Base-by-base conservation (phyloP, 2,329 filamentous ascomycete genomes). In the Calonectria fujianensis region DNA sequence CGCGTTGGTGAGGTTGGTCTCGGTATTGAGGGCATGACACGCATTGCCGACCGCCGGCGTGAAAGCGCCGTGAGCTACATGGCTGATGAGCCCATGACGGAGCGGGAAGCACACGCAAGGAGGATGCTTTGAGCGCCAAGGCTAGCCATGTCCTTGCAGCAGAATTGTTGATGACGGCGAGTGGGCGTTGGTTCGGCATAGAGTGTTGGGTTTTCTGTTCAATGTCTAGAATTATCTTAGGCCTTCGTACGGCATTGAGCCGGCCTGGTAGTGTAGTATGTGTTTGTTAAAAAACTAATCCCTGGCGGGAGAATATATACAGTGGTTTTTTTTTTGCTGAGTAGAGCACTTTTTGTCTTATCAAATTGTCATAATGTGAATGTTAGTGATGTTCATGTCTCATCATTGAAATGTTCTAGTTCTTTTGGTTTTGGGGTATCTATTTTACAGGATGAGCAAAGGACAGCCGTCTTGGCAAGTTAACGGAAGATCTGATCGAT, bases 1-100 rank as follows among this genome's bases (percentile, higher is more conserved):
- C 90, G 96, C 48, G 93, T 98, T 1, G 97, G 97, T 67, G 96
- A 98, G 85, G 91, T 94, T 3, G 90, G 88, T 24, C 83, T 94
- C 0, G 91, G 91, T 4, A 91, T 92, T 67, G 86, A 89, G 75
- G 87, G 87, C 3, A 87, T 91, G 87, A 80, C 82, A 39, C 82
- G 81, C 59, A 75, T 77, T 27, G 79, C 82, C 32, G 82, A 81
- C 48, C 80, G 79, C 70, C 82, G 88, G 59, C 83, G 87, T 64
- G 85, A 85, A 54, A 89, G 88, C 71, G 80, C 86, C 4, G 80
- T 85, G 18, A 88, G 86, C 76, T 80, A 77, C 7, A 75, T 75
- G 14, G 82, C 82, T 18, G 83, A 82, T 32, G 82, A 81, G 24
- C 77, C 76, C 29, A 74, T 79, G 24, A 80, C 75, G 14, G 82